Evolutionary conservation across 345 rosid species (phyloP), one percentile per base, ranked within the genome.

Genomic region (Alliaria petiolata): DNA sequence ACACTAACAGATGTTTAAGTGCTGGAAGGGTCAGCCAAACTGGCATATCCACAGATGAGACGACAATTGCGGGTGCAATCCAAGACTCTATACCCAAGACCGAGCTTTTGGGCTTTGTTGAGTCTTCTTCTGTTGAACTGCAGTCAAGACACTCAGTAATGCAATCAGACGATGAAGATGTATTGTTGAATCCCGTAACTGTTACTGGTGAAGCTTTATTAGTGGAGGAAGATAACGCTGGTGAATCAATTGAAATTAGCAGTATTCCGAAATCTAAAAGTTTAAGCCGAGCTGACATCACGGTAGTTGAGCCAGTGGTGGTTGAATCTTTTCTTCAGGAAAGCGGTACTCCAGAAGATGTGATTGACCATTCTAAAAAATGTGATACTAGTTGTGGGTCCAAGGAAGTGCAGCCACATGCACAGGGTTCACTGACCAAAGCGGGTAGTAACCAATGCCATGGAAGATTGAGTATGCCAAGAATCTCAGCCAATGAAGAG

Each of bases 381-480:
- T 73, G 57, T 73, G 67, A 58, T 14, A 45, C n/a, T 46, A 83
- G 76, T 47, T 38, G 45, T 62, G 72, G 55, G 47, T 69, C 66
- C 20, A 58, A 57, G 75, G 72, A 83, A 71, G 42, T 46, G 42
- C 55, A 34, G 50, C 62, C 68, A 58, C 43, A 25, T 36, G 53
- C 68, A 58, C 36, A 25, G 44, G 60, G 67, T 9, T 70, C 57
- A 39, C 7, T 40, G 68, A 56, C 50, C 51, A 70, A 58, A 58
- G 54, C 19, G 0, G 59, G 62, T 69, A 36, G 79, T 65, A 57
- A 34, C 51, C 46, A 55, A 34, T 28, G 67, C 62, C 70, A 62
- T 66, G 65, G 67, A 59, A 66, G 63, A 69, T 70, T 73, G 58
- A 83, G 81, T 55, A 59, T 79, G 63, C 78, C 82, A 54, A 80